These are phyloP conservation scores for Ogataea hybrid DNA, from an alignment of 1,139 yeast genomes.

Conservation along the genomic window DNA sequence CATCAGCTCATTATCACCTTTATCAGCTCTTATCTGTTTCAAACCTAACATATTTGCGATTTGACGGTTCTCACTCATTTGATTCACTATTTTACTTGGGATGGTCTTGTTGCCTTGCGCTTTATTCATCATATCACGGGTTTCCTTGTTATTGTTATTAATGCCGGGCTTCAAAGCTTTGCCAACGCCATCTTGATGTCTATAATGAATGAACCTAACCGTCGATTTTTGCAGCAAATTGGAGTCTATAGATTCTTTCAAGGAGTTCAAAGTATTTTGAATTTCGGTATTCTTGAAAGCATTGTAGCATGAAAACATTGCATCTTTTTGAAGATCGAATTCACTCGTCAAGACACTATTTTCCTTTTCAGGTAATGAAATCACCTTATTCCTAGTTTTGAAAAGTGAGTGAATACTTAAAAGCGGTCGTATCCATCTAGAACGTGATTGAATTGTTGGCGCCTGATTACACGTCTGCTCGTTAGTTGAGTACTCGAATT, in stretches of 20 bases:
- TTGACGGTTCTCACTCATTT: background rate
- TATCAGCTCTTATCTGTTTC: background rate
- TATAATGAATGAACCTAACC: slow-evolving; percentile 7
- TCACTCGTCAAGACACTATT: background rate
- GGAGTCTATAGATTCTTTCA: slow-evolving; percentile 13
- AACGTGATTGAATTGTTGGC: no score
- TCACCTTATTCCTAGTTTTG: background rate
- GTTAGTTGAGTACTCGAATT: no score
- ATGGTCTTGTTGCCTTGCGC: background rate
- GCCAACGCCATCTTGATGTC: background rate
- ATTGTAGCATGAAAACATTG: slow-evolving; percentile 14
- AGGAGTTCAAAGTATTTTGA: slow-evolving; percentile 12
- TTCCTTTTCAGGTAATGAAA: no score
- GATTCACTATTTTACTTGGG: background rate
- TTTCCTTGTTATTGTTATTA: background rate
- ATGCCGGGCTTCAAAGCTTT: background rate
- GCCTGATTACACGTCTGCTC: no score
- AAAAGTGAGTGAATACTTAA: background rate
- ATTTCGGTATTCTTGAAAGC: slow-evolving; percentile 14
- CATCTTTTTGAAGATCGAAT: background rate
- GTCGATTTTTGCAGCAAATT: slow-evolving; percentile 15
- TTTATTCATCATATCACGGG: no score
- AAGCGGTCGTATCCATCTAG: no score
- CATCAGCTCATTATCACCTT: background rate
- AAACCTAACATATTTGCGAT: no score